These are phyloP conservation scores for Trichoderma koningii DNA, from an alignment of 2,329 filamentous ascomycete species.

Conservation along the genomic window DNA sequence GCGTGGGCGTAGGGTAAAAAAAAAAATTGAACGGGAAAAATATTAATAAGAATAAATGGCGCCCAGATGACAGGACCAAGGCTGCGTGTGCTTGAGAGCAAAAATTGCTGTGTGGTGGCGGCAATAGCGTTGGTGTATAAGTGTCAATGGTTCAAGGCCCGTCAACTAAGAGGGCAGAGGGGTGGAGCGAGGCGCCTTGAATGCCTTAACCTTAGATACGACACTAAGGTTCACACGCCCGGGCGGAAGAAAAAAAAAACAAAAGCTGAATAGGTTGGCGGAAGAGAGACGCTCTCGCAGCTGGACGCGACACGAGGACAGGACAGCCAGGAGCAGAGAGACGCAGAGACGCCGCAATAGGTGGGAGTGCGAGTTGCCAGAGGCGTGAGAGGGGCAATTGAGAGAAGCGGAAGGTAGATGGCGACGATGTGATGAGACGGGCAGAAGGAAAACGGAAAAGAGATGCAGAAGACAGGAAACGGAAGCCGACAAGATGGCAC, in stretches of 20 bases:
- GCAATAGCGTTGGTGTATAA: slow-evolving; percentile 20
- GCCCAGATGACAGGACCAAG: not conserved
- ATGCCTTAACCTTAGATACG: slow-evolving; percentile 11
- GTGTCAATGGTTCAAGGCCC: slow-evolving; percentile 1
- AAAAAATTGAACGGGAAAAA: not conserved
- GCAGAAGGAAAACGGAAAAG: not conserved
- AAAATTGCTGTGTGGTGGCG: slow-evolving; percentile 5
- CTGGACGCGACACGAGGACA: slow-evolving; percentile 5
- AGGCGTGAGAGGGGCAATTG: slow-evolving; percentile 4
- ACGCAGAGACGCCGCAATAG: not conserved
- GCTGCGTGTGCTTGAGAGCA: not conserved
- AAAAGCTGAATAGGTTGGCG: not conserved
- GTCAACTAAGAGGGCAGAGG: slow-evolving; percentile 20
- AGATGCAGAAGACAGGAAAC: slow-evolving; percentile 17
- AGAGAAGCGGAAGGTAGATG: not conserved
- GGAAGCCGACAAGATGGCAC: slow-evolving; percentile 18
- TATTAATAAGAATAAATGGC: slow-evolving; percentile 1
- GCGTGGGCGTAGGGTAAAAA: not conserved
- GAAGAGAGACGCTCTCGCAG: slow-evolving; percentile 2
- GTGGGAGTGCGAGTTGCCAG: not conserved
- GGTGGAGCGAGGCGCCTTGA: slow-evolving; percentile 15
- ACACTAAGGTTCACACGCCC: slow-evolving; percentile 14
- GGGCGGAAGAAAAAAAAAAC: not conserved
- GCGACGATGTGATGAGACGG: slow-evolving; percentile 6
- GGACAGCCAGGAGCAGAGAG: not conserved